Base-by-base conservation (phyloP, 2,329 filamentous ascomycete species). In the Leptographium wingfieldii region DNA sequence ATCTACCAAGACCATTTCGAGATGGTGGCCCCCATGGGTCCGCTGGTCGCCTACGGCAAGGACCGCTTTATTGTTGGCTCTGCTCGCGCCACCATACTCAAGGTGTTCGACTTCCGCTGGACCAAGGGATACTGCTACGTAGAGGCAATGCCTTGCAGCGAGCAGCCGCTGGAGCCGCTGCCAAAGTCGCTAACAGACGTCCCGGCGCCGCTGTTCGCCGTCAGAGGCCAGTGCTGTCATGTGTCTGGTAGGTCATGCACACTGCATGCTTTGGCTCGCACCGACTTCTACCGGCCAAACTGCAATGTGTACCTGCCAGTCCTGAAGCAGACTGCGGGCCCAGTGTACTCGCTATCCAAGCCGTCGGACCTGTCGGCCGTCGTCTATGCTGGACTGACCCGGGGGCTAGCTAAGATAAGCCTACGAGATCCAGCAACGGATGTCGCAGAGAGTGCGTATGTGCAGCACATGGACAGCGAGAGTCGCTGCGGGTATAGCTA, bases 51-150 rank as follows among this genome's bases (percentile, higher is more conserved):
- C 1, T 78, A 79, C 59, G 79, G 79, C 40, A 71, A 73, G 0
- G 75, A 80, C 58, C 72, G 77, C 6, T 82, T 82, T 62, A 67
- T 81, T 5, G 74, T 73, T 0, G 79, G 78, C 3, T 77, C 74
- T 63, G 75, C 74, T 38, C 69, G 71, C n/a, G 70, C 70, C 5
- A 68, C 73, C 0, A 70, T 72, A 12, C 62, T 82, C 57, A 77
- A 78, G 57, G 67, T 81, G 35, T 82, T 81, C 61, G 80, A 82
- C 71, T 80, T 79, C 59, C 77, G 80, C 5, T 77, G 75, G 69
- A 68, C 73, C 0, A 76, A 68, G 63, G 63, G 69, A 2, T 82
- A 82, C 63, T 69, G 76, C 59, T 74, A 81, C 67, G 77, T 76
- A 5, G 69, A 73, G 5, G 74, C 72, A 6, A 68, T 80, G 12